These are phyloP conservation scores for Stentor roeselii DNA, from an alignment of 73 alveolate genomes.

Conservation along the genomic window DNA sequence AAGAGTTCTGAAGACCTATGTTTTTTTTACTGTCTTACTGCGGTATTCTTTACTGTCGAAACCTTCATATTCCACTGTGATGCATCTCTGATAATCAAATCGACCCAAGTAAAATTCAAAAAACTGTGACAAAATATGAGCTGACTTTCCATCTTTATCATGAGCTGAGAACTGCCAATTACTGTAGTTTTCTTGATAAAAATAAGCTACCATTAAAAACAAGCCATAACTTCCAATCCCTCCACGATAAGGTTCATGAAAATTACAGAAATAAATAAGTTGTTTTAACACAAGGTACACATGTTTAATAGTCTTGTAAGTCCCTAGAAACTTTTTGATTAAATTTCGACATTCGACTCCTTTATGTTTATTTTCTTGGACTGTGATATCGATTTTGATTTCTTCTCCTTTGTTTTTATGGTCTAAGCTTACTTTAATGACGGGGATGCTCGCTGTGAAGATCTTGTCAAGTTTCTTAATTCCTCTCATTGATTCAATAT, in stretches of 20 bases:
- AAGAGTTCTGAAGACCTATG: not conserved
- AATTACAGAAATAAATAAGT: slow-evolving; percentile 19
- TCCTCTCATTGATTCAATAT: not conserved
- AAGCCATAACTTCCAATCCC: not conserved
- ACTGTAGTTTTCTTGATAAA: not conserved
- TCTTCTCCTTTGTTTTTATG: not conserved
- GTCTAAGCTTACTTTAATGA: not conserved
- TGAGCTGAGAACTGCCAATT: not conserved
- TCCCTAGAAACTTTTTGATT: not conserved
- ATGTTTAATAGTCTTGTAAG: not conserved
- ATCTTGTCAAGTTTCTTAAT: not conserved
- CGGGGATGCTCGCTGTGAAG: slow-evolving; percentile 16
- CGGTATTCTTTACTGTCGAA: not conserved
- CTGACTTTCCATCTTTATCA: not conserved
- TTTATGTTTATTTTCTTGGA: slow-evolving; percentile 3
- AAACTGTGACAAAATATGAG: not conserved
- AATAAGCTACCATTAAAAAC: not conserved
- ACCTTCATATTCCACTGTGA: not conserved
- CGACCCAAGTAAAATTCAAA: not conserved
- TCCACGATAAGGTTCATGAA: slow-evolving; percentile 5
- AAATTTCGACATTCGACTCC: slow-evolving; percentile 4
- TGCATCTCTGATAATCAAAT: not conserved
- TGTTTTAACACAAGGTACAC: slow-evolving; percentile 1
- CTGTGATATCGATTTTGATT: not conserved
- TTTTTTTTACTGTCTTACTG: slow-evolving; percentile 3